Evolutionary conservation across 2,329 filamentous ascomycete genomes (phyloP).

Genomic region (Thermoascus crustaceus): DNA sequence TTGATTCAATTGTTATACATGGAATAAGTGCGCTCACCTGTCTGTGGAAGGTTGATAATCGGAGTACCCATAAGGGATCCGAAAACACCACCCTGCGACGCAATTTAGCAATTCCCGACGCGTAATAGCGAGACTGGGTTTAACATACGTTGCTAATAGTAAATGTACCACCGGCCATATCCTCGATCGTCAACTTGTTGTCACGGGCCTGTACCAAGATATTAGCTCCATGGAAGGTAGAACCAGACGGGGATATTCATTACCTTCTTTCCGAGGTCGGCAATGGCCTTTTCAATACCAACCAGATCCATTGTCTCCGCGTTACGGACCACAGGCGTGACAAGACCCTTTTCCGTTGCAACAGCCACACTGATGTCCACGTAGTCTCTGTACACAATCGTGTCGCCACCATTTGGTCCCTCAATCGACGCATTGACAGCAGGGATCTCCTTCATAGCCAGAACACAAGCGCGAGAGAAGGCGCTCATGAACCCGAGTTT

Average conservation of each 20-base stretch:
- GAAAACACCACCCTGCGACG: conserved; percentile 68
- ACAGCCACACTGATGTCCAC: conserved; percentile 97
- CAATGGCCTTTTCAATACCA: conserved; percentile 81
- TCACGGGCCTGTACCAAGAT: conserved; percentile 63
- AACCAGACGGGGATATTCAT: conserved; percentile 1
- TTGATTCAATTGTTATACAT: not conserved
- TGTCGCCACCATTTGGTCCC: conserved; percentile 88
- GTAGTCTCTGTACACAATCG: conserved; percentile 96
- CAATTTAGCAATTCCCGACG: conserved; percentile 10
- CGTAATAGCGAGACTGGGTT: not conserved
- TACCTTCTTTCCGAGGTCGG: conserved; percentile 92
- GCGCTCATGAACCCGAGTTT: conserved; percentile 99
- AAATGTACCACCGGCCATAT: conserved; percentile 97
- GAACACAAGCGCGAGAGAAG: conserved; percentile 79
- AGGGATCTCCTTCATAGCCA: conserved; percentile 93
- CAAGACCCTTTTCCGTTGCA: conserved; percentile 92
- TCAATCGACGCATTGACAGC: conserved; percentile 96
- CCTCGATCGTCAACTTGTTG: conserved; percentile 94
- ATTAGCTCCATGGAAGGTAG: conserved; percentile 7
- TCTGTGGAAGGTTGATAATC: conserved; percentile 96
- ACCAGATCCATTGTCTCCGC: conserved; percentile 82
- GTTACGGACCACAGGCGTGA: conserved; percentile 94
- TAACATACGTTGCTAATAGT: conserved; percentile 79
- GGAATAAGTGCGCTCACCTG: conserved; percentile 38
- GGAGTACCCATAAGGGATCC: conserved; percentile 95